Conservation (phyloP, 1,139 yeast genomes). For the Kodamaea suecica region DNA sequence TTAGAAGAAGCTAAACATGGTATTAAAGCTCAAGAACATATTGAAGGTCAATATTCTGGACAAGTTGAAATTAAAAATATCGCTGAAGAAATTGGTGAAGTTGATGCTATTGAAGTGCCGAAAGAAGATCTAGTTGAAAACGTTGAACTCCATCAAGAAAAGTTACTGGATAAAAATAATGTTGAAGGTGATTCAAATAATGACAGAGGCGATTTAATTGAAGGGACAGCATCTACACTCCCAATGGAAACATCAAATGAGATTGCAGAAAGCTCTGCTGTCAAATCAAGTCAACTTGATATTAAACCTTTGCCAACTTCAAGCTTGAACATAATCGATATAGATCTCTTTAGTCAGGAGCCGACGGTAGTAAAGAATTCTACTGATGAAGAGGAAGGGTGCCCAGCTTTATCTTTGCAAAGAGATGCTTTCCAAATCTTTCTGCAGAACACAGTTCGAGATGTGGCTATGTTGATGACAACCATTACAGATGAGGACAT, state of each 20-base stretch:
- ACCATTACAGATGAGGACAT: conserved; percentile 17
- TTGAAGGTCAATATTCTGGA: no score
- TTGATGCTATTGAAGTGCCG: not conserved
- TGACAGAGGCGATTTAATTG: no score
- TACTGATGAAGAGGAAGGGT: no score
- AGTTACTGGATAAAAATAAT: not conserved
- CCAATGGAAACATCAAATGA: conserved; percentile 1
- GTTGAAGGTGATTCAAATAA: not conserved
- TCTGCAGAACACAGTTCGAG: not conserved
- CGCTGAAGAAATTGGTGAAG: no score
- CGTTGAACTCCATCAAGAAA: no score
- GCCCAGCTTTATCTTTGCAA: no score
- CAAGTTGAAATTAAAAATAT: no score
- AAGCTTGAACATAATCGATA: conserved; percentile 1
- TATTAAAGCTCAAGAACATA: no score
- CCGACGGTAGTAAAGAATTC: no score
- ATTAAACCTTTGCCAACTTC: conserved; percentile 2
- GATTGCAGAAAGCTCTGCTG: no score
- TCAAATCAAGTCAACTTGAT: conserved; percentile 4
- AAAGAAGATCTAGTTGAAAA: not conserved
- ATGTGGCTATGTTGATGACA: conserved; percentile 6
- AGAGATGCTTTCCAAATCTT: no score
- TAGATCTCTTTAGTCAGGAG: not conserved
- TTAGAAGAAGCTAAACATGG: no score
- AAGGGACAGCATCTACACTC: not conserved